Evolutionary conservation across 208 protist genomes (phyloP).

Genomic region (Balamuthia mandrillaris): DNA sequence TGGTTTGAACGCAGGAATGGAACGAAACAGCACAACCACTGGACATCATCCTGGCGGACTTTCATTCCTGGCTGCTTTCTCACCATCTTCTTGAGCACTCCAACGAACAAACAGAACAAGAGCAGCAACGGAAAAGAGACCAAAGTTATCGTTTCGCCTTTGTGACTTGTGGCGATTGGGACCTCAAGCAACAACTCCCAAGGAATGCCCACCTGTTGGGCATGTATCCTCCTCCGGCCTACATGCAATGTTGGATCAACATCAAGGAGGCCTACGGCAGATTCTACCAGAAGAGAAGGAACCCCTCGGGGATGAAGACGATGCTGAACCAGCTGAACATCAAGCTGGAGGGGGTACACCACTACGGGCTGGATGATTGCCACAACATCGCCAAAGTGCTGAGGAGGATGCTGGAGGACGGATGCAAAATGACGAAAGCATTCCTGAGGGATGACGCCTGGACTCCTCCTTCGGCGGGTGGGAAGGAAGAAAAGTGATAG

Average conservation of each 20-base stretch:
- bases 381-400: slow-evolving; percentile 82
- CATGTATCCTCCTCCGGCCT: slow-evolving; percentile 37
- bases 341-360: slow-evolving; percentile 74
- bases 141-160: slow-evolving; percentile 79
- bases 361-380: slow-evolving; percentile 86
- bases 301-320: slow-evolving; percentile 64
- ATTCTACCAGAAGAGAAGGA: background rate
- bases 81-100: background rate
- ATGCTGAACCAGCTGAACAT: slow-evolving; percentile 74
- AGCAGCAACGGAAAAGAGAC: background rate
- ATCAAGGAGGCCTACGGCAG: slow-evolving; percentile 66
- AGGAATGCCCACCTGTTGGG: slow-evolving; percentile 65
- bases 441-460: too few relatives aligned
- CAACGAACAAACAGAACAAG: too few relatives aligned
- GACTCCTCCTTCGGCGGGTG: too few relatives aligned
- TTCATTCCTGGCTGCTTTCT: background rate
- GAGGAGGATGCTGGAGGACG: slow-evolving; percentile 44
- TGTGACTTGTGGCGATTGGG: slow-evolving; percentile 87
- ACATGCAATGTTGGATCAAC: slow-evolving; percentile 83
- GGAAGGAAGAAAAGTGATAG: too few relatives aligned
- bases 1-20: background rate
- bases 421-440: too few relatives aligned
- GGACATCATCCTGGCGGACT: background rate
- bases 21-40: background rate
- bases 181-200: slow-evolving; percentile 82